Conservation (phyloP, 2,329 filamentous ascomycete genomes). For the Thielaviopsis cerberus region DNA sequence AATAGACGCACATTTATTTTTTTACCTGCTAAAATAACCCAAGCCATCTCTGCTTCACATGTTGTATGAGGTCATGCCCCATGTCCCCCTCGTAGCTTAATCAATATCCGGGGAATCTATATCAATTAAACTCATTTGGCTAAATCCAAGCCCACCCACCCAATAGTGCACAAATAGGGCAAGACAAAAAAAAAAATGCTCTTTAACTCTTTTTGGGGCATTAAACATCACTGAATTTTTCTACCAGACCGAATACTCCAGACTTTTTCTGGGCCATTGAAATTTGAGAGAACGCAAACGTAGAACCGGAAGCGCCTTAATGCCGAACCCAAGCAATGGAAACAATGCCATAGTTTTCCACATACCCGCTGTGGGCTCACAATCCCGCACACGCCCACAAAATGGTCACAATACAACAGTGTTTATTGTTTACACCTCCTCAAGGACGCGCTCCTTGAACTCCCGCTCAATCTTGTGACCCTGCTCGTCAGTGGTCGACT, state of each 20-base stretch:
- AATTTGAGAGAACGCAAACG: slow-evolving; percentile 6
- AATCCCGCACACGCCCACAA: slow-evolving; percentile 10
- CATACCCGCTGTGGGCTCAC: slow-evolving; percentile 10
- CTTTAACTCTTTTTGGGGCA: slow-evolving; percentile 12
- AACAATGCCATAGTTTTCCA: slow-evolving; percentile 9
- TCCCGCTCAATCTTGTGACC: slow-evolving; percentile 98
- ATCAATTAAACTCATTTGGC: neutral
- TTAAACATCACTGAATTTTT: slow-evolving; percentile 13
- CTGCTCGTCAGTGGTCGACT: slow-evolving; percentile 87
- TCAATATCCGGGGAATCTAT: neutral
- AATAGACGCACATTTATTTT: neutral
- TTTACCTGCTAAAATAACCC: neutral
- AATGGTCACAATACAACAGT: slow-evolving; percentile 12
- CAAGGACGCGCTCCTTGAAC: slow-evolving; percentile 96
- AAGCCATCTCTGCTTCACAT: neutral
- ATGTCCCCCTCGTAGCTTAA: neutral
- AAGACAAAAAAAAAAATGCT: neutral
- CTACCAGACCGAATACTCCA: slow-evolving; percentile 12
- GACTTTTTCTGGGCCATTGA: slow-evolving; percentile 12
- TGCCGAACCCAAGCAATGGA: slow-evolving; percentile 11
- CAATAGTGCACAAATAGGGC: neutral
- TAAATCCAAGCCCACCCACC: neutral
- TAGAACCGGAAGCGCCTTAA: slow-evolving; percentile 5
- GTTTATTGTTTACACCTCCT: slow-evolving; percentile 57
- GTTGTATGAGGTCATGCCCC: neutral